Percentiles rank a stretch among this genome's conserved stretches.
phyloP scores from a whole-genome alignment of 1,284 basidiomycete genomes.

The Leccinum fallax region DNA sequence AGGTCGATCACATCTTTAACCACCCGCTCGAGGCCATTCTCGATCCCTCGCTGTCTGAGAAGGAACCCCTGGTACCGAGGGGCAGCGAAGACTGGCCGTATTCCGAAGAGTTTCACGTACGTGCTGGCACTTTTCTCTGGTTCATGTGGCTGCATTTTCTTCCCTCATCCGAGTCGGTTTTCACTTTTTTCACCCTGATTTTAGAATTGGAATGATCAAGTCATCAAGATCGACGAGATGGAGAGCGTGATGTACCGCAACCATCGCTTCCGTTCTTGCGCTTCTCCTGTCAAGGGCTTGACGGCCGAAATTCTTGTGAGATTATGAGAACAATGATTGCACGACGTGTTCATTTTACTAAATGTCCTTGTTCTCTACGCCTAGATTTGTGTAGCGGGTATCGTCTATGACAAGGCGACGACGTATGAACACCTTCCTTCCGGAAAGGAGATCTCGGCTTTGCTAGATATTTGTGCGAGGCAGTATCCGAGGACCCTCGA shows the following conservation, averaged over 20 bases:
- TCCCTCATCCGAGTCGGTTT: too few relatives aligned
- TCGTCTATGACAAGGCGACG: constrained; percentile 54
- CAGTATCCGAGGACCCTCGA: constrained; percentile 23
- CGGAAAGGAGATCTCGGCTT: constrained; percentile 18
- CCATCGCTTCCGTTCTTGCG: constrained; percentile 75
- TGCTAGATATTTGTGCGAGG: constrained; percentile 28
- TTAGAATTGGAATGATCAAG: constrained; percentile 54
- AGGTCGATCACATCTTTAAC: constrained; percentile 80
- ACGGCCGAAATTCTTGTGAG: constrained; percentile 81
- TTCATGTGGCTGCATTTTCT: neutral
- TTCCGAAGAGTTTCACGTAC: constrained; percentile 64
- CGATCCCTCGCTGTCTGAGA: constrained; percentile 54
- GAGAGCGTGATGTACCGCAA: constrained; percentile 59
- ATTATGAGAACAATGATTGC: neutral
- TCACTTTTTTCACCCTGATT: neutral
- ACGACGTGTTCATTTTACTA: neutral
- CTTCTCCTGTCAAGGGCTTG: constrained; percentile 80
- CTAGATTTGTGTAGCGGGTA: constrained; percentile 60
- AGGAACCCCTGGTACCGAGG: constrained; percentile 51
- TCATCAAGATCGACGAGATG: constrained; percentile 44
- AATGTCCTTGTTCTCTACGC: neutral
- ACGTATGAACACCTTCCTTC: constrained; percentile 54
- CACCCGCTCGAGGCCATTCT: constrained; percentile 74
- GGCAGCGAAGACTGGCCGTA: constrained; percentile 81
- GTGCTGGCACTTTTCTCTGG: constrained; percentile 11